Conservation (phyloP, 768 basidiomycete genomes). For the Russula brevipes region DNA sequence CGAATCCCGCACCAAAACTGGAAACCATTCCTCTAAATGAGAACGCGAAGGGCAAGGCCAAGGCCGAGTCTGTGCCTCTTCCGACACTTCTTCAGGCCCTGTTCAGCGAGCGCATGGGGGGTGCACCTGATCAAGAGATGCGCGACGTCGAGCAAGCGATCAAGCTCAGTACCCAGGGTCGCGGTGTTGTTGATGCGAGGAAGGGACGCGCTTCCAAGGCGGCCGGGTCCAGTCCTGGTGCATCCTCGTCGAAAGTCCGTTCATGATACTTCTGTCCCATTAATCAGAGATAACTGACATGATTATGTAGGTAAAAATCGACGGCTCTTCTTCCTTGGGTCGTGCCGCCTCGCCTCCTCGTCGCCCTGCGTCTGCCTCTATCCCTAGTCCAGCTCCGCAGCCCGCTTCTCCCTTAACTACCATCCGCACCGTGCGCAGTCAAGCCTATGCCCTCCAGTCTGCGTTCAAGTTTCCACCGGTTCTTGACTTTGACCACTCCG, state of each 20-base stretch:
- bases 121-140: conserved; percentile 7
- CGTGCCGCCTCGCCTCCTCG: not conserved
- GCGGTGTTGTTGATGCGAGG: conserved; percentile 1
- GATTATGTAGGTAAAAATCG: not conserved
- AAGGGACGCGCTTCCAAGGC: not conserved
- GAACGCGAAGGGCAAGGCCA: conserved; percentile 7
- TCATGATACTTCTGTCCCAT: not conserved
- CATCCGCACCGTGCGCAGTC: too few relatives aligned
- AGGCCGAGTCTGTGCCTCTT: not conserved
- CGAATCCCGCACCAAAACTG: not conserved
- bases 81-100: not conserved
- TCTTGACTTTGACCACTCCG: too few relatives aligned
- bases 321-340: not conserved
- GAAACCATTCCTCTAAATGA: not conserved
- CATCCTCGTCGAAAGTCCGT: conserved; percentile 11
- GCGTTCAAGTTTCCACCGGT: too few relatives aligned
- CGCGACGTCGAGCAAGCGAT: conserved; percentile 7
- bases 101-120: not conserved
- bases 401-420: conserved; percentile 6
- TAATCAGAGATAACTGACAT: not conserved
- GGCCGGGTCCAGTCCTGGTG: not conserved
- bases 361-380: not conserved
- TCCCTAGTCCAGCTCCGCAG: not conserved
- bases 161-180: conserved; percentile 16
- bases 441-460: too few relatives aligned